These are phyloP conservation scores for Jaapia argillacea DNA, from an alignment of 768 basidiomycete species.

Conservation along the genomic window DNA sequence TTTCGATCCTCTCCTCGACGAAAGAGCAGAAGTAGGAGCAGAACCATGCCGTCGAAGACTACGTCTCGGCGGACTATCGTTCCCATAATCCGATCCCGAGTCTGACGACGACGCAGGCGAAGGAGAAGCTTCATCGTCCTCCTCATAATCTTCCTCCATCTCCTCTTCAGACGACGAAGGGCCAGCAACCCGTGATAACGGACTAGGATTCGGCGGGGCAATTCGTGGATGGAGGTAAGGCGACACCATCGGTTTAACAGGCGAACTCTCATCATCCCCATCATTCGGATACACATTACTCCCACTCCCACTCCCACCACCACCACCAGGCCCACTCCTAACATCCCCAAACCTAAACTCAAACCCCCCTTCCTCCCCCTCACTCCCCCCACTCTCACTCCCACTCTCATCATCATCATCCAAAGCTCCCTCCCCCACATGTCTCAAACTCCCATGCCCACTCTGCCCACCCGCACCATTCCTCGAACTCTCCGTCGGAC, in stretches of 20 bases:
- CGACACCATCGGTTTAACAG: conserved; percentile 24
- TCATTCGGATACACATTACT: too few relatives aligned
- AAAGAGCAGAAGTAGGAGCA: conserved; percentile 1
- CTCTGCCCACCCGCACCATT: conserved; percentile 24
- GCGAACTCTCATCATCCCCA: conserved; percentile 11
- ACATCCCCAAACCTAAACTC: too few relatives aligned
- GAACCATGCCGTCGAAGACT: conserved; percentile 5
- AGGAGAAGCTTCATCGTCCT: conserved; percentile 46
- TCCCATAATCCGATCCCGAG: conserved; percentile 10
- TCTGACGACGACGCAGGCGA: conserved; percentile 48
- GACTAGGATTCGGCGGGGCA: conserved; percentile 37
- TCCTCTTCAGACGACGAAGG: conserved; percentile 44
- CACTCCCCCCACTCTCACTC: conserved; percentile 7
- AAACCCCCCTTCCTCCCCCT: conserved; percentile 1
- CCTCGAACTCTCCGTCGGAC: conserved; percentile 15
- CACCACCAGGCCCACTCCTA: too few relatives aligned
- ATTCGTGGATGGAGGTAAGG: conserved; percentile 4
- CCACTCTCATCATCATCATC: conserved; percentile 68
- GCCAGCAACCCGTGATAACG: conserved; percentile 48
- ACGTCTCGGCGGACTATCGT: neutral
- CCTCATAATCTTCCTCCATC: conserved; percentile 34
- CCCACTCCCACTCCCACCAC: too few relatives aligned
- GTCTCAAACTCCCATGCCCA: conserved; percentile 33
- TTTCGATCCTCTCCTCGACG: conserved; percentile 10
- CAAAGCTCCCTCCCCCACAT: conserved; percentile 70